Evolutionary conservation across 257 asterid genomes (phyloP), one percentile per base, ranked within the genome.

Genomic region (Linderniella brevidens): DNA sequence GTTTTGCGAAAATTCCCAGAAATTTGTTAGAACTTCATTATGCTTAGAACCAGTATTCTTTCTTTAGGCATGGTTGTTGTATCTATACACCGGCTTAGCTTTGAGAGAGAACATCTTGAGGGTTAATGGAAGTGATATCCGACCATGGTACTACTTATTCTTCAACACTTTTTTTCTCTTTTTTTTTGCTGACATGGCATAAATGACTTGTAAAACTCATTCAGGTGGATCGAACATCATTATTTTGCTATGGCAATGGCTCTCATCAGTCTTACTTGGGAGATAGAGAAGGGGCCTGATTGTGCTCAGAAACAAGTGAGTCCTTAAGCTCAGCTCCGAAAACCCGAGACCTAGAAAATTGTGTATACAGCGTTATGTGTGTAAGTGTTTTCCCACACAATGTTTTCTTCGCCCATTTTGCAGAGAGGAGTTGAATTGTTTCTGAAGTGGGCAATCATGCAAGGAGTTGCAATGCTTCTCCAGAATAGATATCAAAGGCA

Each of bases 161-260:
- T 13, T 15, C 1, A 8, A 1, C 17, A 9, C 19, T 13, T 18
- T 3, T 13, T 43, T 13, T 43, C 5, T 43, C 48, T 43, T 13
- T 16, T 17, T 43, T 17, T 16, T 13, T 25, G 32, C 6, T 25
- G 32, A 25, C 3, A 6, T 6, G 3, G 32, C 32, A 25, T 25
- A 6, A 25, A 25, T 6, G 6, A 3, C 4, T 25, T 25, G 32
- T 25, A n/a, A n/a, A n/a, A 6, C 32, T 25, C 11, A 17, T 19
- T n/a, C 73, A 90, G 98, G 98, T 85, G 98, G 98, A 81, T 90
- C 60, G 69, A 65, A 35, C 98, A 90, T 65, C 98, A 90, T 63
- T 90, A 90, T 46, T 85, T 63, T 58, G 94, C 94, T 44, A 85
- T 75, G 94, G 94, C 68, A 48, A 90, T 90, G 96, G 94, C 96